Evolutionary conservation across 148 eudicot species (phyloP).

Genomic region (Beta vulgaris): DNA sequence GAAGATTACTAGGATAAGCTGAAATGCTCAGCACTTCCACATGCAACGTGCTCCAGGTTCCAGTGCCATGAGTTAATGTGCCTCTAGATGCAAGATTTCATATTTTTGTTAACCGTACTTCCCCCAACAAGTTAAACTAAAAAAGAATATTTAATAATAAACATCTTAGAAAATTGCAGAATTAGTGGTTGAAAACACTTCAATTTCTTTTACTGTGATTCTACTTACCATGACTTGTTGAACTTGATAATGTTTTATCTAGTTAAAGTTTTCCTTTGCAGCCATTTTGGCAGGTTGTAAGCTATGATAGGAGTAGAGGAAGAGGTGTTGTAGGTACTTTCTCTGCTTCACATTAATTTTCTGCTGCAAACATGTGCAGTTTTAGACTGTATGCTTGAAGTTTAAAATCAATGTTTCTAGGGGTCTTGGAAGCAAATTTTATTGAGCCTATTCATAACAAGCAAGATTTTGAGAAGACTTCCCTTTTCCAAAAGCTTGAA

Average conservation of each 20-base stretch:
- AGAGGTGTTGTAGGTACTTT: constrained; percentile 79
- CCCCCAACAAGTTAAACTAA: background rate
- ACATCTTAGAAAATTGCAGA: background rate
- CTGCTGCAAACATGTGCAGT: background rate
- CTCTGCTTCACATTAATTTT: background rate
- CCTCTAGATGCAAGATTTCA: too few relatives aligned
- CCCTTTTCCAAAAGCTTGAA: constrained; percentile 77
- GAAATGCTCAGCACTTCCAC: too few relatives aligned
- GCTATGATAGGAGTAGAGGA: constrained; percentile 53
- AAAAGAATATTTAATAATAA: too few relatives aligned
- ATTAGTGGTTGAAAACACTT: background rate
- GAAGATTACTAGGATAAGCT: too few relatives aligned
- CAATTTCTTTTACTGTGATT: constrained; percentile 10
- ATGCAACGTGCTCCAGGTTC: too few relatives aligned
- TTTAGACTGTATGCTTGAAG: background rate
- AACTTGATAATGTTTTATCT: background rate
- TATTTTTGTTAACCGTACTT: too few relatives aligned
- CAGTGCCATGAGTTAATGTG: too few relatives aligned
- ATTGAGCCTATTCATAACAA: constrained; percentile 78
- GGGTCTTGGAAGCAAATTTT: constrained; percentile 81
- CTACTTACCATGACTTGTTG: too few relatives aligned
- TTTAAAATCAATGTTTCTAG: constrained; percentile 30
- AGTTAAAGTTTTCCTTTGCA: constrained; percentile 33
- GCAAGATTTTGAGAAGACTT: constrained; percentile 90
- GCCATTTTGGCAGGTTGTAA: constrained; percentile 81